Evolutionary conservation across 176 grass and related monocot species (phyloP).

Genomic region (Tillandsia fasciculata): DNA sequence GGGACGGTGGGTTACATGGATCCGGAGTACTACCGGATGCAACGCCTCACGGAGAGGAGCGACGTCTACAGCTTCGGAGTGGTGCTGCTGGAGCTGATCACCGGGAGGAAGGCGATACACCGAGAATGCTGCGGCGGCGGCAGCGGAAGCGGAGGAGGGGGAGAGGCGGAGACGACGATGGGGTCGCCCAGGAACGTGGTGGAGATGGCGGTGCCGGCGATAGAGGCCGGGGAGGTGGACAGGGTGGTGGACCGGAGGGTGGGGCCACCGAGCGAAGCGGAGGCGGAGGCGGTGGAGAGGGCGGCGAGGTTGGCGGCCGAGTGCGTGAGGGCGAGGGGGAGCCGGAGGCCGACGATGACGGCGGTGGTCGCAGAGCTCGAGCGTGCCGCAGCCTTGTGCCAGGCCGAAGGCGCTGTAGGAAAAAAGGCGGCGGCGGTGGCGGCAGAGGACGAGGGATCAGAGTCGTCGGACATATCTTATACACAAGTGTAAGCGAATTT

Average conservation of each 20-base stretch:
- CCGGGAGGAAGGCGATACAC: conserved; percentile 69
- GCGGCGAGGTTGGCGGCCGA: conserved; percentile 48
- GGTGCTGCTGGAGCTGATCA: conserved; percentile 78
- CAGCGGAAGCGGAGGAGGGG: conserved; percentile 30
- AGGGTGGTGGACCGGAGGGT: conserved; percentile 45
- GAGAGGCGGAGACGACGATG: no score
- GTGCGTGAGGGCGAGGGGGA: conserved; percentile 48
- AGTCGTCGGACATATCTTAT: conserved; percentile 36
- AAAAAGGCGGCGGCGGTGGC: not conserved
- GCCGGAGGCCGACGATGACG: conserved; percentile 51
- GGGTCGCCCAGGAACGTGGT: conserved; percentile 50
- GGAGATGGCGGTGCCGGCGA: conserved; percentile 58
- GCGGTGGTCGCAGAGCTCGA: conserved; percentile 68
- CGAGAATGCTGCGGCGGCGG: conserved; percentile 33
- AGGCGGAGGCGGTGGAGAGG: conserved; percentile 47
- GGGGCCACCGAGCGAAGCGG: conserved; percentile 24
- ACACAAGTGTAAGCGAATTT: conserved; percentile 18
- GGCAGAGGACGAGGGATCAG: conserved; percentile 3
- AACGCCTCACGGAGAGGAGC: conserved; percentile 67
- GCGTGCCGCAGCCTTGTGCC: conserved; percentile 51
- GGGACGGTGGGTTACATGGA: conserved; percentile 95
- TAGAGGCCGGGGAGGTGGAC: conserved; percentile 22
- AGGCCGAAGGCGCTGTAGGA: not conserved
- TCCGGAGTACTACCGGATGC: conserved; percentile 87
- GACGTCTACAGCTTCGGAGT: conserved; percentile 98